Percentiles rank a stretch among this genome's conserved stretches.
phyloP scores from a whole-genome alignment of 306 rosid species.

The Lupinus albus region DNA sequence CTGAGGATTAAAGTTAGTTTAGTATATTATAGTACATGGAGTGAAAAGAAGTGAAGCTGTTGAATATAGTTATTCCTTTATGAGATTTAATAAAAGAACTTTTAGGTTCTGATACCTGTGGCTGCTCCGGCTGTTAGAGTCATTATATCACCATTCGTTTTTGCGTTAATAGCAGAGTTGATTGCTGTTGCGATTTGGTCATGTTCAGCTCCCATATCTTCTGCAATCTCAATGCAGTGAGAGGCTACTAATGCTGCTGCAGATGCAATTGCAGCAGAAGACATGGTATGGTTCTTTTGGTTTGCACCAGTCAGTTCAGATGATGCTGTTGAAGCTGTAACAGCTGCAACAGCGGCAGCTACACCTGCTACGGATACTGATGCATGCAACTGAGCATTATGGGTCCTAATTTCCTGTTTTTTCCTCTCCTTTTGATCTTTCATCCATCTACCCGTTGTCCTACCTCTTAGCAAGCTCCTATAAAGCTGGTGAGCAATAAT shows the following conservation, averaged over 20 bases:
- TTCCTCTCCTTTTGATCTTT: slow-evolving; percentile 96
- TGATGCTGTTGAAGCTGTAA: slow-evolving; percentile 62
- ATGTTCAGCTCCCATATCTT: slow-evolving; percentile 86
- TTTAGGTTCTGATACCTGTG: slow-evolving; percentile 59
- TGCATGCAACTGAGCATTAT: slow-evolving; percentile 57
- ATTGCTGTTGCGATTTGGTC: slow-evolving; percentile 70
- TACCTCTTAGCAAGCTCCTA: slow-evolving; percentile 75
- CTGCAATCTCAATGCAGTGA: slow-evolving; percentile 95
- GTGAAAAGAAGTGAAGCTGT: slow-evolving; percentile 10
- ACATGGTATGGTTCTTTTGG: slow-evolving; percentile 51
- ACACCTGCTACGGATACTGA: too few species aligned
- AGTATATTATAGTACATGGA: not conserved
- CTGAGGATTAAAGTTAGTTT: slow-evolving; percentile 13
- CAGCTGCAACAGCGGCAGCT: too few species aligned
- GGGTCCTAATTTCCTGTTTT: slow-evolving; percentile 88
- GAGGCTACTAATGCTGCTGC: slow-evolving; percentile 96
- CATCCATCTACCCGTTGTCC: slow-evolving; percentile 75
- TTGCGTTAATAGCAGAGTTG: slow-evolving; percentile 82
- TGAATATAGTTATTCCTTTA: slow-evolving; percentile 16
- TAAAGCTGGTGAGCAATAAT: slow-evolving; percentile 62
- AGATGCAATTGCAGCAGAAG: slow-evolving; percentile 70
- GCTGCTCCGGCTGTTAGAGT: slow-evolving; percentile 96
- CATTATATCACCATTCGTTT: slow-evolving; percentile 88
- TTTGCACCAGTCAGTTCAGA: slow-evolving; percentile 50
- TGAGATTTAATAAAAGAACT: slow-evolving; percentile 12